Evolutionary conservation across 306 rosid species (phyloP).

Genomic region (Dryas alaskensis): DNA sequence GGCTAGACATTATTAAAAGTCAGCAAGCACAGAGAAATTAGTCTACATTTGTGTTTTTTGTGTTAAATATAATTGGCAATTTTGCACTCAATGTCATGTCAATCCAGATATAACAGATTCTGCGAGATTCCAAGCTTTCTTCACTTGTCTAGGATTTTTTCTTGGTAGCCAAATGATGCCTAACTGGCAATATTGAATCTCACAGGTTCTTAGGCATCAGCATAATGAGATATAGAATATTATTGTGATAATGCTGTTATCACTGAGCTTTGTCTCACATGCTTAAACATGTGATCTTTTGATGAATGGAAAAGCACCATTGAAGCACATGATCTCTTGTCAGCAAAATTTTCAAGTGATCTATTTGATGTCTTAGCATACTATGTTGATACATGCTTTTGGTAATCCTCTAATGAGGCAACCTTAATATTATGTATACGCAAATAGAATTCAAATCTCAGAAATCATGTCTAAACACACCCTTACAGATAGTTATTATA

Average conservation of each 20-base stretch:
- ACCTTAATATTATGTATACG: not conserved
- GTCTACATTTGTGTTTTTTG: not conserved
- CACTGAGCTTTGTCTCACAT: not conserved
- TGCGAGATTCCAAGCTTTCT: not conserved
- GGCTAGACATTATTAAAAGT: not conserved
- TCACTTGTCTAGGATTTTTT: not conserved
- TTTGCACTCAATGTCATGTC: not conserved
- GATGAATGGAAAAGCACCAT: not conserved
- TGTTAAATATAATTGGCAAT: not conserved
- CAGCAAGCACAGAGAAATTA: not conserved
- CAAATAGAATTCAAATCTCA: not conserved
- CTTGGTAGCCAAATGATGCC: not conserved
- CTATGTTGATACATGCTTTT: not conserved
- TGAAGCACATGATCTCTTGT: not conserved
- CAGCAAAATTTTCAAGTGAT: not conserved
- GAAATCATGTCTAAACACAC: not conserved
- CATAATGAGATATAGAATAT: not conserved
- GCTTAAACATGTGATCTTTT: not conserved
- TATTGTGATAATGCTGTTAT: not conserved
- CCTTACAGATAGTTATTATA: conserved; percentile 8
- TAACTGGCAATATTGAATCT: not conserved
- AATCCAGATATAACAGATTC: not conserved
- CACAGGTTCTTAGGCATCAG: not conserved
- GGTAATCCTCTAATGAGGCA: not conserved
- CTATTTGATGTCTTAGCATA: not conserved